These are phyloP conservation scores for Arbutus unedo DNA, from an alignment of 148 eudicot species.

Conservation along the genomic window DNA sequence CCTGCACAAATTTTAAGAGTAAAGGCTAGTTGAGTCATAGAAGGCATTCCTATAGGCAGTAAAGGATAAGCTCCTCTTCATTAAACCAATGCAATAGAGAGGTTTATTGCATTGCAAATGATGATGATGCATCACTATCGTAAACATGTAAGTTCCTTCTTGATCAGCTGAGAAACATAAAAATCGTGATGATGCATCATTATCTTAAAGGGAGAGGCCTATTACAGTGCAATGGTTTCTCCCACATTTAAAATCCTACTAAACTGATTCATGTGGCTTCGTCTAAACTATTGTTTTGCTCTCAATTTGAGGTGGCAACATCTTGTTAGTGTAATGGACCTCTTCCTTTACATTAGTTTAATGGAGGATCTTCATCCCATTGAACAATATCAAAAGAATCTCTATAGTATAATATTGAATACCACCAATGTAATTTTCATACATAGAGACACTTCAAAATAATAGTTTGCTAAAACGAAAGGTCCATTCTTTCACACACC, in stretches of 20 bases:
- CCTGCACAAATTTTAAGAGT: neutral
- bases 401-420: neutral
- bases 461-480: neutral
- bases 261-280: slow-evolving; percentile 1
- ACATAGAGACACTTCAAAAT: neutral
- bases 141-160: too few species aligned
- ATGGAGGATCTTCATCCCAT: too few species aligned
- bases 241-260: neutral
- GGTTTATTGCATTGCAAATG: too few species aligned
- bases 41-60: neutral
- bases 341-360: neutral
- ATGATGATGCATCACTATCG: too few species aligned
- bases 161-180: too few species aligned
- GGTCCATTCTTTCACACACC: neutral
- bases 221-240: neutral
- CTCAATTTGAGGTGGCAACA: neutral
- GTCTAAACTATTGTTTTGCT: neutral
- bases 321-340: neutral
- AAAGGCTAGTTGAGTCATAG: neutral
- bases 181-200: too few species aligned
- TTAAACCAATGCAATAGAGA: too few species aligned
- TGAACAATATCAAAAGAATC: neutral
- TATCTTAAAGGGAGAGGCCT: too few species aligned
- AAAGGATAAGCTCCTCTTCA: too few species aligned
- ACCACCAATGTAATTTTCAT: neutral